Percentiles rank a stretch among this genome's conserved stretches.
phyloP scores from a whole-genome alignment of 495 filamentous ascomycete species.

The Penicillium silybi region DNA sequence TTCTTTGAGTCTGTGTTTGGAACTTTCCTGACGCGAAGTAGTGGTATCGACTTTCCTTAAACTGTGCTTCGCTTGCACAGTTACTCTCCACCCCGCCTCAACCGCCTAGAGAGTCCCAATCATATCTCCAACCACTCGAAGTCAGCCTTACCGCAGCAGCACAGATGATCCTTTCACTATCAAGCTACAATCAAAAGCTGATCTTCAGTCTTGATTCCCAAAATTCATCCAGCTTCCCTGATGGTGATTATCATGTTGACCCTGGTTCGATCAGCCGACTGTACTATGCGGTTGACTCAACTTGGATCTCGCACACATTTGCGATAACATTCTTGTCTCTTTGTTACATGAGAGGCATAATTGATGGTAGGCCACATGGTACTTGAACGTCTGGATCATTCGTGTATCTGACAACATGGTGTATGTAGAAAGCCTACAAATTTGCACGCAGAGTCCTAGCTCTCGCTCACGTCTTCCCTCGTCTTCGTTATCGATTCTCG shows the following conservation, averaged over 20 bases:
- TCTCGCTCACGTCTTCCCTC: too few species aligned
- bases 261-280: slow-evolving; percentile 6
- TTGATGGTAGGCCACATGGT: slow-evolving; percentile 13
- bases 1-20: too few species aligned
- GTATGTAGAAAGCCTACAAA: slow-evolving; percentile 7
- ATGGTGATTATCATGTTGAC: slow-evolving; percentile 10
- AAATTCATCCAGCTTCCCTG: slow-evolving; percentile 7
- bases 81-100: slow-evolving; percentile 5
- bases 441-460: too few species aligned
- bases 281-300: slow-evolving; percentile 16
- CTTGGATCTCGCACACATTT: slow-evolving; percentile 22
- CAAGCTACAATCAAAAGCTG: slow-evolving; percentile 1
- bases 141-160: slow-evolving; percentile 13
- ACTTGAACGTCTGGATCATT: too few species aligned
- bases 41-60: slow-evolving; percentile 20
- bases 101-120: not conserved
- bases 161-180: slow-evolving; percentile 16
- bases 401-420: not conserved
- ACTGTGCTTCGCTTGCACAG: slow-evolving; percentile 12
- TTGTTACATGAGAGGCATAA: slow-evolving; percentile 15
- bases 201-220: slow-evolving; percentile 13
- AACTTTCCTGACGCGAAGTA: too few species aligned
- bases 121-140: slow-evolving; percentile 5
- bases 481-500: slow-evolving; percentile 6
- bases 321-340: slow-evolving; percentile 14